Evolutionary conservation across 495 filamentous ascomycete species (phyloP), one percentile per base, ranked within the genome.

Genomic region (Stereocaulon alpinum): DNA sequence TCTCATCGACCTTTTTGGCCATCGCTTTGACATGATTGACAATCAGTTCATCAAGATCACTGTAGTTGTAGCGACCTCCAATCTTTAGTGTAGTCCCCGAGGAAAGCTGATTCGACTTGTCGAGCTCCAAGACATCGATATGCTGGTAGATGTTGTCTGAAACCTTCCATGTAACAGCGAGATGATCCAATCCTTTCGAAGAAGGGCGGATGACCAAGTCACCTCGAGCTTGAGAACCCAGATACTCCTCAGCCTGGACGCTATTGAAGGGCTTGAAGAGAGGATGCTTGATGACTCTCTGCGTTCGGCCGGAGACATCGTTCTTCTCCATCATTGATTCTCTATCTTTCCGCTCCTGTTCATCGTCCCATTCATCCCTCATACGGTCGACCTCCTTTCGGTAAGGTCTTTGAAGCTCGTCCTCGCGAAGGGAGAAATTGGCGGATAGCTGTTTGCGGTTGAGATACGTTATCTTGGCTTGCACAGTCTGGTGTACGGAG

Each of bases 141-240:
- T 98, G 93, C 73, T 98, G 92, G 66, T 89, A 97, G 40, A 96
- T 82, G 58, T 86, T 86, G 64, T 97, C 89, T 0, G 88, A 82
- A n/a, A 98, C 89, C 73, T 97, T 98, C 93, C 93, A 98, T 1
- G 93, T 98, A 43, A 98, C 81, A 4, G 92, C 90, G 51, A 98
- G 80, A 72, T 98, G 93, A 70, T 98, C 94, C 40, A 86, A 84
- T 14, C 93, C 93, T 63, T 91, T 93, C 24, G 90, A 95, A 2
- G 89, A 95, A 14, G 93, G 93, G 12, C 93, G 86, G 65, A 98
- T 96, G 40, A 98, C 88, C 51, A 93, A 87, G 65, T 97, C 94
- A 24, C 93, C 93, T 4, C 84, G 79, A 57, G 81, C 80, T 70
- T 90, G 87, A 7, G 88, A 86, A 22, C 89, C 89, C 9, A 98